Conservation (phyloP, 2,329 filamentous ascomycete genomes). For the Pseudovirgaria hyperparasitica region DNA sequence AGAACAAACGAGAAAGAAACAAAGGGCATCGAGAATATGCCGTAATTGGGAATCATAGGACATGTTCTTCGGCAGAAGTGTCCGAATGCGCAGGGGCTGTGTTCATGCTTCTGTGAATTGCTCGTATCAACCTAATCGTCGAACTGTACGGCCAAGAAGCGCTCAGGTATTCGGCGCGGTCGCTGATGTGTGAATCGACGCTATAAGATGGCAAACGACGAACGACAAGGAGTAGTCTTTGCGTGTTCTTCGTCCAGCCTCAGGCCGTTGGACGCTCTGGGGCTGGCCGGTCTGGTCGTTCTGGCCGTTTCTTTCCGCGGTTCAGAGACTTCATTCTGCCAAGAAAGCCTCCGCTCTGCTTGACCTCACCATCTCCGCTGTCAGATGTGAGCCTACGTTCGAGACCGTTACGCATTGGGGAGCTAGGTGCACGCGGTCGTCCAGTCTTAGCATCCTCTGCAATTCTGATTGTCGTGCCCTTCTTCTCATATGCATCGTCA, state of each 20-base stretch:
- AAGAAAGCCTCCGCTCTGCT: constrained; percentile 19
- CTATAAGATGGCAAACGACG: too few relatives aligned
- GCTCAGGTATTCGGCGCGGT: too few relatives aligned
- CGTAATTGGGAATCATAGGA: too few relatives aligned
- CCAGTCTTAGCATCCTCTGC: constrained; percentile 24
- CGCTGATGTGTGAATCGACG: too few relatives aligned
- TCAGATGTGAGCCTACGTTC: constrained; percentile 21
- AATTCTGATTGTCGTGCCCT: constrained; percentile 44
- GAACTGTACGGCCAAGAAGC: too few relatives aligned
- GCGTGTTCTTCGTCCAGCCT: neutral
- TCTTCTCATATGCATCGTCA: constrained; percentile 51
- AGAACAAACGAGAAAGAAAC: too few relatives aligned
- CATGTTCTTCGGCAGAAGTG: too few relatives aligned
- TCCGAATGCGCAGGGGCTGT: too few relatives aligned
- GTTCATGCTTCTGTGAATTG: too few relatives aligned
- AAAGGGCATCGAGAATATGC: too few relatives aligned
- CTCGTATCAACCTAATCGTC: too few relatives aligned
- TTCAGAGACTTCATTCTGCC: constrained; percentile 26
- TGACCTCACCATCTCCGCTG: constrained; percentile 14
- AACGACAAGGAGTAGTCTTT: too few relatives aligned
- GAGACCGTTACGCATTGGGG: constrained; percentile 18
- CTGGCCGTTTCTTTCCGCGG: constrained; percentile 20
- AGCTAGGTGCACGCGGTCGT: constrained; percentile 10
- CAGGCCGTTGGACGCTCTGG: constrained; percentile 1
- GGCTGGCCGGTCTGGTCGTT: constrained; percentile 9